Evolutionary conservation across 306 rosid genomes (phyloP).

Genomic region (Betula pendula): DNA sequence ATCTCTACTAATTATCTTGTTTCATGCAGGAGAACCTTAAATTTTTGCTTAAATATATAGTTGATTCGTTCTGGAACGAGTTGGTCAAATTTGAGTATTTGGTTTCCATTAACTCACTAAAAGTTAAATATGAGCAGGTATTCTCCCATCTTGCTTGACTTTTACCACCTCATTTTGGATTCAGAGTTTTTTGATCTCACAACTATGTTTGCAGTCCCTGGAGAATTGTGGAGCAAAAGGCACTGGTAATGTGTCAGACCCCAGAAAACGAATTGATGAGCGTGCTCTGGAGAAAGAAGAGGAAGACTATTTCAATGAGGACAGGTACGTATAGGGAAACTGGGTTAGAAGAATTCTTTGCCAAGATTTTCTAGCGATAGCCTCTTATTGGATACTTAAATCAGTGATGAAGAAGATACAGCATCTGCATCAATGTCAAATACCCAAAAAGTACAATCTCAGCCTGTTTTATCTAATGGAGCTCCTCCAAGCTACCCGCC

Average conservation of each 20-base stretch:
- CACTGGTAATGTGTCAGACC: slow-evolving; percentile 49
- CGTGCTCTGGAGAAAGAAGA: slow-evolving; percentile 91
- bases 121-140: slow-evolving; percentile 96
- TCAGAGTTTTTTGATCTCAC: slow-evolving; percentile 19
- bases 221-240: slow-evolving; percentile 68
- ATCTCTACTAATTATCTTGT: slow-evolving; percentile 21
- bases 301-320: slow-evolving; percentile 89
- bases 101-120: slow-evolving; percentile 60
- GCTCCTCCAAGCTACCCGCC: slow-evolving; percentile 55
- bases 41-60: slow-evolving; percentile 57
- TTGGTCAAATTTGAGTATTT: slow-evolving; percentile 73
- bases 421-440: slow-evolving; percentile 72
- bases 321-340: slow-evolving; percentile 52
- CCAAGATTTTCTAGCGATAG: slow-evolving; percentile 9
- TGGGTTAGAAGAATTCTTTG: slow-evolving; percentile 5
- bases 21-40: slow-evolving; percentile 74
- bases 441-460: slow-evolving; percentile 48
- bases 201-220: slow-evolving; percentile 59
- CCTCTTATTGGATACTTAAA: slow-evolving; percentile 29
- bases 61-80: slow-evolving; percentile 85
- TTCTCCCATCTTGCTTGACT: slow-evolving; percentile 5
- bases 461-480: slow-evolving; percentile 70
- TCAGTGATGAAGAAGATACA: slow-evolving; percentile 87
- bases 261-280: slow-evolving; percentile 78
- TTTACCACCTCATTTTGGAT: slow-evolving; percentile 11